phyloP scores from a whole-genome alignment of 805 yeast genomes.

The Kazachstania africana region DNA sequence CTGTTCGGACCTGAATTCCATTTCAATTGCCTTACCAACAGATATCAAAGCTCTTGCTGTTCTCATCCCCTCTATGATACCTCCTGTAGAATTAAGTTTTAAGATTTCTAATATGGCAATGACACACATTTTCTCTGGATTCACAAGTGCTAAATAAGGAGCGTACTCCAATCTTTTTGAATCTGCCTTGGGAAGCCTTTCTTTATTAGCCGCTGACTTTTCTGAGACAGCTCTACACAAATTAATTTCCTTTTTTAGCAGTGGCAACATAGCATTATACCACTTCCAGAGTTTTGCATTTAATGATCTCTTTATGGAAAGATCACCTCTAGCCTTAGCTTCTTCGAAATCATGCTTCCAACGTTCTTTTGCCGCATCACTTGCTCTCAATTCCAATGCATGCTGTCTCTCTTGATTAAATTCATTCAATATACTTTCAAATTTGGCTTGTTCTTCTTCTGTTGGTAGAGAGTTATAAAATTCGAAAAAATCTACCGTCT shows the following conservation, averaged over 20 bases:
- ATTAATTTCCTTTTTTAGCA: constrained; percentile 53
- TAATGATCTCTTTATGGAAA: constrained; percentile 44
- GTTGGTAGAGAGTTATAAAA: constrained; percentile 44
- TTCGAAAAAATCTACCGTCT: constrained; percentile 49
- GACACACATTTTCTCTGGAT: constrained; percentile 72
- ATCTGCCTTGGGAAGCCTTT: no score
- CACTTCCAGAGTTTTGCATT: constrained; percentile 75
- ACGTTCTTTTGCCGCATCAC: constrained; percentile 75
- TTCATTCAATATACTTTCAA: constrained; percentile 55
- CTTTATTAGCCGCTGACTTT: no score
- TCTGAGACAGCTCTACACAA: constrained; percentile 36
- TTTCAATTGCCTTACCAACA: constrained; percentile 75
- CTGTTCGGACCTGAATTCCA: constrained; percentile 67
- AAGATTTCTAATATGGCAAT: constrained; percentile 75
- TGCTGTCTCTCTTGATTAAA: constrained; percentile 70
- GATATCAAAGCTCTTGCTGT: constrained; percentile 71
- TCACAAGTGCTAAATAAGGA: constrained; percentile 61
- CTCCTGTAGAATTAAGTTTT: constrained; percentile 63
- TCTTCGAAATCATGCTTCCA: constrained; percentile 81
- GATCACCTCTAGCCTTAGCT: constrained; percentile 45
- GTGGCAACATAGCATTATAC: constrained; percentile 65
- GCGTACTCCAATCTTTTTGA: constrained; percentile 45
- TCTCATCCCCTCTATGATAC: constrained; percentile 68
- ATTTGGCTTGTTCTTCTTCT: constrained; percentile 37
- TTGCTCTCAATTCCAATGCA: constrained; percentile 58